Conservation (phyloP, 768 basidiomycete genomes). For the Pluteus cervinus region DNA sequence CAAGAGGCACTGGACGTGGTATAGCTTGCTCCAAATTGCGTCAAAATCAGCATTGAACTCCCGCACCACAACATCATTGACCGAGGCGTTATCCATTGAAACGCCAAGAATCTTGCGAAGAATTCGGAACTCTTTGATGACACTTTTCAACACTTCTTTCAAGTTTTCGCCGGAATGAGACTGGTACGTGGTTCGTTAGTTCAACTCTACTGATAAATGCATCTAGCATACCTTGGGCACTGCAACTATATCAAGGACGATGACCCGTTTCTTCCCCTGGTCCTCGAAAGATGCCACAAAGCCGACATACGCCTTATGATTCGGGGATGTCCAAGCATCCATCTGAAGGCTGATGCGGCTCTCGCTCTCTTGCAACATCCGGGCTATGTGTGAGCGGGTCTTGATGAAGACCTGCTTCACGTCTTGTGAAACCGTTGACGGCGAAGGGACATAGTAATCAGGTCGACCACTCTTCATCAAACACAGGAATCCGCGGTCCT, state of each 20-base stretch:
- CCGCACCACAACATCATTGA: background rate
- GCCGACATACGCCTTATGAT: background rate
- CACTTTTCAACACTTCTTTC: background rate
- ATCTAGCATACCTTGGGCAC: background rate
- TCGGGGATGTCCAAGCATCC: slow-evolving; percentile 4
- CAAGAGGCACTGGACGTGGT: background rate
- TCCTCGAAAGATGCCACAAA: background rate
- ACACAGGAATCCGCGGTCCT: slow-evolving; percentile 4
- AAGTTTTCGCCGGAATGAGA: background rate
- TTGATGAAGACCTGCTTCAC: slow-evolving; percentile 7
- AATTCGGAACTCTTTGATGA: background rate
- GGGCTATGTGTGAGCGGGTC: slow-evolving; percentile 5
- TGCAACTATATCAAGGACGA: slow-evolving; percentile 8
- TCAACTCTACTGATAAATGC: background rate
- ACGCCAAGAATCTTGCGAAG: background rate
- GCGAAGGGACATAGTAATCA: background rate
- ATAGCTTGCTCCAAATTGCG: background rate
- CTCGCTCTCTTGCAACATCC: slow-evolving; percentile 6
- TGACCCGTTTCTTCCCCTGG: background rate
- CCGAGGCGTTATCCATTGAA: background rate
- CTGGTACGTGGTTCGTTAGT: background rate
- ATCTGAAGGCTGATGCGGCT: slow-evolving; percentile 2
- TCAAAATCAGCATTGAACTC: background rate
- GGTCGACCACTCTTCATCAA: slow-evolving; percentile 1
- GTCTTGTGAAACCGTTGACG: slow-evolving; percentile 2